These are phyloP conservation scores for Brasilioporus rufonigricans DNA, from an alignment of 768 basidiomycete species.

Conservation along the genomic window DNA sequence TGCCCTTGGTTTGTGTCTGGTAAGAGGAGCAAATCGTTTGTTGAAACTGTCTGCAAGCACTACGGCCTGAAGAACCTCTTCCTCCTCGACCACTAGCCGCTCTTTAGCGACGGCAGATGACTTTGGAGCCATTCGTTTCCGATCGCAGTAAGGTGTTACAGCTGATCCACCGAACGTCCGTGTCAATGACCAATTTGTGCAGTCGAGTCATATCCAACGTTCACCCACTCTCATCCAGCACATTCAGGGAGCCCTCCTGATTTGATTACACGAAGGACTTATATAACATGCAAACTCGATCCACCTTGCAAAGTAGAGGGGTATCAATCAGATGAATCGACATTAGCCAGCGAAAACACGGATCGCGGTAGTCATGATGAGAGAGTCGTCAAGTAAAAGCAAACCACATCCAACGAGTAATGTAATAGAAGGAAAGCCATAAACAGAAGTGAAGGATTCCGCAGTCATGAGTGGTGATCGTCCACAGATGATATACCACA, in stretches of 20 bases:
- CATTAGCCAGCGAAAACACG: conserved; percentile 63
- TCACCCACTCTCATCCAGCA: background rate
- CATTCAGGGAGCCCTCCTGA: conserved; percentile 14
- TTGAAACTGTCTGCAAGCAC: conserved; percentile 97
- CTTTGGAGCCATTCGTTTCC: conserved; percentile 62
- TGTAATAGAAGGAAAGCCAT: conserved; percentile 36
- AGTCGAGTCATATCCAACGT: conserved; percentile 24
- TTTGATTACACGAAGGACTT: conserved; percentile 34
- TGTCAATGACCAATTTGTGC: background rate
- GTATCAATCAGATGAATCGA: conserved; percentile 65
- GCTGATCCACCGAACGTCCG: background rate
- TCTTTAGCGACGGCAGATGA: conserved; percentile 52
- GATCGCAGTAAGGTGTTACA: background rate
- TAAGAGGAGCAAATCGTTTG: conserved; percentile 89
- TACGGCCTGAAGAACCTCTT: conserved; percentile 90
- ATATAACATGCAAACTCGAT: conserved; percentile 33
- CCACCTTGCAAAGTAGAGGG: conserved; percentile 33
- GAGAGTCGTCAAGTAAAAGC: conserved; percentile 56
- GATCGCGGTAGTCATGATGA: conserved; percentile 63
- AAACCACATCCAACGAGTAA: conserved; percentile 60
- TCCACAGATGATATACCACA: conserved; percentile 39
- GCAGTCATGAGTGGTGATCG: conserved; percentile 37
- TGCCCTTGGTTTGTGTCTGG: conserved; percentile 82
- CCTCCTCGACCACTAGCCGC: conserved; percentile 65
- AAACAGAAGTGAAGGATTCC: conserved; percentile 35